Base-by-base conservation (phyloP, 345 rosid species). In the Cardamine resedifolia region DNA sequence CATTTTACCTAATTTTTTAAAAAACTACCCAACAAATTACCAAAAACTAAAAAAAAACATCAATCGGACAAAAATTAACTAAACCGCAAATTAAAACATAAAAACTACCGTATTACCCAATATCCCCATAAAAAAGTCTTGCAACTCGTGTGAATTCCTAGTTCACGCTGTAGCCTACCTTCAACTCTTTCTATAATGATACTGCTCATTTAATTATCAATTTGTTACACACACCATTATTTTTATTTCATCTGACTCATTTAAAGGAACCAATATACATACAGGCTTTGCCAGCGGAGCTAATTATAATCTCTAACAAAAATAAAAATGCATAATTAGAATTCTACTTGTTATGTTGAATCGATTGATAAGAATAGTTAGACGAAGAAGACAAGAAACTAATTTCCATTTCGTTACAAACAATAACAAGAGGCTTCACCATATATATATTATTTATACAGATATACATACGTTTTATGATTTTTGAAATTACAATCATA, bases 131-230 rank as follows among this genome's bases (percentile, higher is more conserved):
- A n/a, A n/a, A n/a, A 68, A 68, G 44, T 75, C 47, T 67, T 60
- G 48, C 68, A 68, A 59, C 30, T 68, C 64, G 74, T 75, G 74
- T 68, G 74, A 60, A 68, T 57, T 75, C 30, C 18, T 15, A 15
- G 48, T 75, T 59, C 78, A 68, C 61, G 69, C 62, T 43, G 51
- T 44, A 56, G 56, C 56, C 56, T 18, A 41, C 48, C 65, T 72
- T n/a, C 10, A 64, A 53, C 50, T 30, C 9, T 49, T 67, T 50
- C 9, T 49, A 74, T 50, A 28, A 59, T 21, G 45, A 38, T 38
- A 59, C 6, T 74, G 21, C 57, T 30, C 56, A 51, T 60, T 67
- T 50, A 67, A 50, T 23, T 50, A 8, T 43, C 48, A 43, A 43
- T 15, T 43, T 43, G 62, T 41, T 31, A 74, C 68, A 58, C 30